Evolutionary conservation across 345 rosid genomes (phyloP), one percentile per base, ranked within the genome.

Genomic region (Eucalyptus urophylla): DNA sequence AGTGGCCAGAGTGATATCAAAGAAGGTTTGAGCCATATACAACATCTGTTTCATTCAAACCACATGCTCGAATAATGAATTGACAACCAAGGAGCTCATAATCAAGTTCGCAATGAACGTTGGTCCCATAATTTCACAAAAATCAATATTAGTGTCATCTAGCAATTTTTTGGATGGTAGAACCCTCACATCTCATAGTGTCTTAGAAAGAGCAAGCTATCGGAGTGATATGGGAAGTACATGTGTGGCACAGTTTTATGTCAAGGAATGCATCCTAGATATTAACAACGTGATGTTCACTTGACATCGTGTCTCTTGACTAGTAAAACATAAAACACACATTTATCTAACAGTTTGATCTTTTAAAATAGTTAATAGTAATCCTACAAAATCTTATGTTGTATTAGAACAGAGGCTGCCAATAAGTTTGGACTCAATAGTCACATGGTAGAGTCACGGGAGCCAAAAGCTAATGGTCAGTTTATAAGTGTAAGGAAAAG

Each of bases 401-500:
- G 4, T 53, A 53, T 53, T 53, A 53, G 2, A 53, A 53, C 5
- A 8, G 0, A 53, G 58, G 58, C 25, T 8, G 5, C 58, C 58
- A 19, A 8, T 0, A 53, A 53, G 0, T 53, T 2, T 53, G 0
- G 24, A 53, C 25, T 0, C 58, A 53, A 53, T 53, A 53, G 24
- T 53, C 58, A 53, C 25, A 53, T 53, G 25, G 2, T 19, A 53
- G 25, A 21, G 58, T 53, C 25, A 53, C 0, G 1, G 24, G 58
- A 53, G 0, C 0, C 25, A 53, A 21, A 11, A 53, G 58, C 0
- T 19, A 8, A 0, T 53, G 25, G 25, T 53, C 0, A 4, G 58
- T 53, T 53, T 53, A 53, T 53, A 53, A 53, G 58, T 53, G 58
- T 53, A 53, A 53, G 25, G 11, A 53, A 53, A 53, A 53, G 58